These are phyloP conservation scores for Lichtheimia corymbifera DNA, from an alignment of 371 early-diverging fungal genomes.

Conservation along the genomic window DNA sequence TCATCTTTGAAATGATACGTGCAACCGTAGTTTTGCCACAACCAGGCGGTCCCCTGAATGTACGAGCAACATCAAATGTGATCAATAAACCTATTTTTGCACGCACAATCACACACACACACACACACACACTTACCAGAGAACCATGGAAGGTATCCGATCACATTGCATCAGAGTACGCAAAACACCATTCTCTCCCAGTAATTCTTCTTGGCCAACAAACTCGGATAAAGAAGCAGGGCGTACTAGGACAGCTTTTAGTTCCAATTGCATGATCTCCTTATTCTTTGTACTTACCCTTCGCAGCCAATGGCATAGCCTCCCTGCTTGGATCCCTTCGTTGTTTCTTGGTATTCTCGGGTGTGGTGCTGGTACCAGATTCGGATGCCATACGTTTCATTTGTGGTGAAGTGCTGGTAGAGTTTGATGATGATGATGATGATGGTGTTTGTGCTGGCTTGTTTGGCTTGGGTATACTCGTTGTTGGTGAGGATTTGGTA, in stretches of 20 bases:
- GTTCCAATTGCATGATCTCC: background rate
- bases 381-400: background rate
- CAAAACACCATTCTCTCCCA: slow-evolving; percentile 67
- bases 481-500: background rate
- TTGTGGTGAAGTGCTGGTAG: background rate
- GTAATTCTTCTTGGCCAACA: slow-evolving; percentile 74
- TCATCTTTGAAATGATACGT: slow-evolving; percentile 65
- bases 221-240: slow-evolving; percentile 66
- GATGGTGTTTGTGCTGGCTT: background rate
- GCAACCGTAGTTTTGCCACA: slow-evolving; percentile 88
- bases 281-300: slow-evolving; percentile 20
- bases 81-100: background rate
- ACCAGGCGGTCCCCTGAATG: slow-evolving; percentile 83
- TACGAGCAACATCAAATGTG: slow-evolving; percentile 12
- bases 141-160: slow-evolving; percentile 64
- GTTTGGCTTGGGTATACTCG: background rate
- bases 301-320: slow-evolving; percentile 52
- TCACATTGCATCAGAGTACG: slow-evolving; percentile 64
- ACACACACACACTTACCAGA: slow-evolving; percentile 33
- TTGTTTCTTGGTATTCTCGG: slow-evolving; percentile 15
- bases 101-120: background rate
- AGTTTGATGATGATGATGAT: background rate
- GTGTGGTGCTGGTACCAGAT: slow-evolving; percentile 1
- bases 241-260: slow-evolving; percentile 43
- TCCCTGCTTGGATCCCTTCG: slow-evolving; percentile 18